Conservation (phyloP, 352 stramenopile genomes). For the Phytophthora tubulina region DNA sequence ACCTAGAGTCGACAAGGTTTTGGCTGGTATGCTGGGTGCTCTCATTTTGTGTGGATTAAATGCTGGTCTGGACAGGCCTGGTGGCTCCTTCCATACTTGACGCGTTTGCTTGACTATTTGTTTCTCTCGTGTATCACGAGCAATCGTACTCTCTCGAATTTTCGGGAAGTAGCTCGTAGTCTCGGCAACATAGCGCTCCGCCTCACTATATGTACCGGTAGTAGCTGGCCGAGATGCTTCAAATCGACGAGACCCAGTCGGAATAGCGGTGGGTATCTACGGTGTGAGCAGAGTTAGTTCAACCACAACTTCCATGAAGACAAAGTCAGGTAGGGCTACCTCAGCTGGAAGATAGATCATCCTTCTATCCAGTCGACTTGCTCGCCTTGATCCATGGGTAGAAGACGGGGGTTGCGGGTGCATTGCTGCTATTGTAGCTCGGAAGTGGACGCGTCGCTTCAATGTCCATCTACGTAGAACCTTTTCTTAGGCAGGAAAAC, state of each 20-base stretch:
- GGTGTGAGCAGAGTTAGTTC: neutral
- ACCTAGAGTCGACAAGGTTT: constrained; percentile 19
- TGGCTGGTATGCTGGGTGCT: neutral
- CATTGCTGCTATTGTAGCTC: constrained; percentile 11
- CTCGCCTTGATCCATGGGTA: constrained; percentile 8
- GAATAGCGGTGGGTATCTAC: constrained; percentile 43
- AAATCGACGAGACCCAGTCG: constrained; percentile 39
- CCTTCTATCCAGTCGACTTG: constrained; percentile 35
- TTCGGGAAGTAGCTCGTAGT: constrained; percentile 61
- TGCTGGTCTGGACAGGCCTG: neutral
- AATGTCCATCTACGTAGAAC: neutral
- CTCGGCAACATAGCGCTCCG: constrained; percentile 45
- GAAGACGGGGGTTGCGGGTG: constrained; percentile 21
- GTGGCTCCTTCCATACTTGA: constrained; percentile 17
- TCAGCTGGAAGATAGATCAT: constrained; percentile 52
- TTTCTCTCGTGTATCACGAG: constrained; percentile 57
- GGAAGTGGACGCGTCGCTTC: constrained; percentile 19
- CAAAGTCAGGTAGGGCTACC: constrained; percentile 21
- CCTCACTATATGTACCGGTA: constrained; percentile 41
- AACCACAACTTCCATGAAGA: neutral
- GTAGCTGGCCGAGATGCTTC: constrained; percentile 48
- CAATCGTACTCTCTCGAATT: constrained; percentile 55
- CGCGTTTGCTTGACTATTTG: constrained; percentile 16
- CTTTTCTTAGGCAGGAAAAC: constrained; percentile 5
- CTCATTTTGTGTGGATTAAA: neutral